Percentiles rank a stretch among this genome's conserved stretches.
phyloP scores from a whole-genome alignment of 805 yeast genomes.

The Kodamaea kaohsiungensis region DNA sequence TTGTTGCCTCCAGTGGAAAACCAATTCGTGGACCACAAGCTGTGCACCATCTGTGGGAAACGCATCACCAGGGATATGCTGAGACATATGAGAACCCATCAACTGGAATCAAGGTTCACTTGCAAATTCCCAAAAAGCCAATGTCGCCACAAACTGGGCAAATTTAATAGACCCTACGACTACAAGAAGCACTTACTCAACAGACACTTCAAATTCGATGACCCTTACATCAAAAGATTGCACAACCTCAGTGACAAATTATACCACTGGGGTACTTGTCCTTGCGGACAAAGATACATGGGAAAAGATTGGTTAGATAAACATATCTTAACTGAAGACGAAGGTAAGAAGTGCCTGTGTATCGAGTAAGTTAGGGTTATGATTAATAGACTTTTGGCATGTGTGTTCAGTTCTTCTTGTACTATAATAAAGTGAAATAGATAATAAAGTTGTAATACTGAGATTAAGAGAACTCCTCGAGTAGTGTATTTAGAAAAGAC shows the following conservation, averaged over 20 bases:
- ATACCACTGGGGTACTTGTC: conserved; percentile 51
- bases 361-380: conserved; percentile 2
- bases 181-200: conserved; percentile 65
- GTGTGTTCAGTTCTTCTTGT: conserved; percentile 2
- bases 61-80: conserved; percentile 60
- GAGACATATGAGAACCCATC: conserved; percentile 64
- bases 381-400: conserved; percentile 6
- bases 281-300: conserved; percentile 35
- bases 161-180: conserved; percentile 68
- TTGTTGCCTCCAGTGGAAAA: conserved; percentile 38
- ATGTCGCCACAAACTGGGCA: conserved; percentile 61
- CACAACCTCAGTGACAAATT: conserved; percentile 57
- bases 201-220: conserved; percentile 58
- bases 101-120: conserved; percentile 52
- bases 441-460: not conserved
- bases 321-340: conserved; percentile 26
- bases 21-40: conserved; percentile 37
- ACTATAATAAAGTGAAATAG: not conserved
- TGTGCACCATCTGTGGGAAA: conserved; percentile 56
- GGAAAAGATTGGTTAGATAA: conserved; percentile 39
- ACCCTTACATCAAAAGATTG: conserved; percentile 41
- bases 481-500: no score
- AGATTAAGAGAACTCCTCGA: no score
- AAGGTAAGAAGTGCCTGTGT: conserved; percentile 19
- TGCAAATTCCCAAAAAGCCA: conserved; percentile 57